Base-by-base conservation (phyloP, 2,329 filamentous ascomycete genomes). In the Trichoderma guizhouense region DNA sequence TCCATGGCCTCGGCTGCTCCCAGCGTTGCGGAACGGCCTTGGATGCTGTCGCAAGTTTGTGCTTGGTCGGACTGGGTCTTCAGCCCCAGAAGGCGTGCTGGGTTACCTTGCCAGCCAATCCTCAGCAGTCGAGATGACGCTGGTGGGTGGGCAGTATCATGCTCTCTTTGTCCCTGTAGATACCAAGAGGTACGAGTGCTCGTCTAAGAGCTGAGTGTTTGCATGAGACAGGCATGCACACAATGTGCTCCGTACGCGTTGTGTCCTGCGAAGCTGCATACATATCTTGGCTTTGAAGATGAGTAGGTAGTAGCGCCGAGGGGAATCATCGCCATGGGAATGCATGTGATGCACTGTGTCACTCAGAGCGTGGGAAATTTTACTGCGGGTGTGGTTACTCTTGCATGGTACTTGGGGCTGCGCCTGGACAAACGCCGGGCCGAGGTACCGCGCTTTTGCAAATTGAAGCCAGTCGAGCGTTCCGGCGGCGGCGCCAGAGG, bases 1-100 rank as follows among this genome's bases (percentile, higher is more conserved):
- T 24, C 18, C 58, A 64, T 64, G 68, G 66, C 66, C 68, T 70
- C 68, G 58, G 68, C 68, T 70, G 43, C 58, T 70, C 68, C 68
- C 68, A 70, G 60, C 60, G 47, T 55, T 64, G 58, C 26, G 68
- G 68, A 61, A 70, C 60, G 58, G 55, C 39, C 57, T 51, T 32
- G 57, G 39, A 39, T 61, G 55, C 66, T 34, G n/a, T 61, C 30
- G 66, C 65, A 60, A 30, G 58, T 51, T 51, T 70, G 8, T 63
- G 30, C 61, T 51, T 53, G 67, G 34, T 53, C 15, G 43, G 28
- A 32, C 58, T 24, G 43, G 68, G 32, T 28, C 60, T 32, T 70
- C 58, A 70, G 47, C 68, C 60, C 68, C 68, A 64, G 58, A 64
- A 70, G 58, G 68, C 60, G 68, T 32, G 26, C 60, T 39, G 58